phyloP scores from a whole-genome alignment of 192 early-diverging fungal species.

The Anaeromyces robustus region DNA sequence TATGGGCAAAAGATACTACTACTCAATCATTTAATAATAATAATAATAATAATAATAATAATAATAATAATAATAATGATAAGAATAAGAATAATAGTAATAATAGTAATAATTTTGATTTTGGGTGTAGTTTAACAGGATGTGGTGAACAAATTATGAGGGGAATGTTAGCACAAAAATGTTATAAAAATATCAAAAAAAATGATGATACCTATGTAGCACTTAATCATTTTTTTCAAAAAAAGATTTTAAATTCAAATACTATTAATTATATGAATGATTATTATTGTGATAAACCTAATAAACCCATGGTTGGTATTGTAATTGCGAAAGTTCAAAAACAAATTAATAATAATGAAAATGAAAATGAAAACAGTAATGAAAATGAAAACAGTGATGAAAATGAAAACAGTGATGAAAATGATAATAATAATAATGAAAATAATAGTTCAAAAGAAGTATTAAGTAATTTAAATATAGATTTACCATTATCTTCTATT shows the following conservation, averaged over 20 bases:
- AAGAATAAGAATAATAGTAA: constrained; percentile 13
- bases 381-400: background rate
- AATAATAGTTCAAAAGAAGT: too few species aligned
- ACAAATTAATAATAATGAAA: background rate
- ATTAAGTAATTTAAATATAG: too few species aligned
- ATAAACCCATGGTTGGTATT: background rate
- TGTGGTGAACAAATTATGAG: constrained; percentile 78
- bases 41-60: too few species aligned
- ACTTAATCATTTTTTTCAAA: background rate
- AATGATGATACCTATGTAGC: background rate
- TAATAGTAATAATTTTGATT: constrained; percentile 2
- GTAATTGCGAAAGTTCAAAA: background rate
- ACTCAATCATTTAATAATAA: too few species aligned
- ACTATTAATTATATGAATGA: too few species aligned
- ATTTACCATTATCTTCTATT: too few species aligned
- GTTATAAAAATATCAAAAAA: constrained; percentile 1
- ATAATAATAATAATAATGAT: too few species aligned
- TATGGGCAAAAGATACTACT: constrained; percentile 39
- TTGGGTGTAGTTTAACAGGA: constrained; percentile 48
- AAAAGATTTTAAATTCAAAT: background rate
- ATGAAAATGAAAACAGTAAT: background rate
- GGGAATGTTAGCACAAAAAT: constrained; percentile 45
- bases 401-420: background rate
- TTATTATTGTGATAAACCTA: background rate
- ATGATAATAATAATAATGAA: too few species aligned